Percentiles rank a stretch among this genome's conserved stretches.
Evolutionary conservation across 164 flowering plant genomes (phyloP).

Genomic region (Amborella trichopoda): DNA sequence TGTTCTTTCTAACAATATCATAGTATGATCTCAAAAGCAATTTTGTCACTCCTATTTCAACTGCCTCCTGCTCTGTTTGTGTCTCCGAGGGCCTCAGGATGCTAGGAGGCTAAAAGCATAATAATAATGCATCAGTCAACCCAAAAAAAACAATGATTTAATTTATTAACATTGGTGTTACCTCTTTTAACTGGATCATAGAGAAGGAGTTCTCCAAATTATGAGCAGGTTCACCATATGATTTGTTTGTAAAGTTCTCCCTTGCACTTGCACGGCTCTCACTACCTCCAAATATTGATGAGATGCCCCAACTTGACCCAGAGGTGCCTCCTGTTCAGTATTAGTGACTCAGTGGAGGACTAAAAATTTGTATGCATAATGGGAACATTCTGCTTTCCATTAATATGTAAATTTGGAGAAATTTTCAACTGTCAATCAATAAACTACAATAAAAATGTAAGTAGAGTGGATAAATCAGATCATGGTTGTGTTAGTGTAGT

Average conservation of each 20-base stretch:
- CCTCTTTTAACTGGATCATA: conserved; percentile 82
- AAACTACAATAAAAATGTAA: too few species aligned
- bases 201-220: conserved; percentile 41
- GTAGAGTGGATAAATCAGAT: too few species aligned
- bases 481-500: too few species aligned
- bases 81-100: conserved; percentile 75
- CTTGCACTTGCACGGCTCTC: conserved; percentile 37
- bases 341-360: too few species aligned
- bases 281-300: conserved; percentile 72
- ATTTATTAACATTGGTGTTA: too few species aligned
- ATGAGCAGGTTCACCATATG: conserved; percentile 38
- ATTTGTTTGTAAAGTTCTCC: conserved; percentile 33
- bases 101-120: conserved; percentile 72
- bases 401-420: too few species aligned
- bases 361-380: too few species aligned
- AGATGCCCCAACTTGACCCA: conserved; percentile 70
- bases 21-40: conserved; percentile 85
- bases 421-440: too few species aligned
- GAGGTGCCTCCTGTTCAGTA: conserved; percentile 32
- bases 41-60: conserved; percentile 73
- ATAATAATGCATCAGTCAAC: not conserved
- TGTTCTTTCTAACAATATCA: conserved; percentile 90
- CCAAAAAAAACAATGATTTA: not conserved
- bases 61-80: conserved; percentile 65
- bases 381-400: too few species aligned